These are phyloP conservation scores for Coemansia sp. DNA, from an alignment of 192 early-diverging fungal species.

Conservation along the genomic window DNA sequence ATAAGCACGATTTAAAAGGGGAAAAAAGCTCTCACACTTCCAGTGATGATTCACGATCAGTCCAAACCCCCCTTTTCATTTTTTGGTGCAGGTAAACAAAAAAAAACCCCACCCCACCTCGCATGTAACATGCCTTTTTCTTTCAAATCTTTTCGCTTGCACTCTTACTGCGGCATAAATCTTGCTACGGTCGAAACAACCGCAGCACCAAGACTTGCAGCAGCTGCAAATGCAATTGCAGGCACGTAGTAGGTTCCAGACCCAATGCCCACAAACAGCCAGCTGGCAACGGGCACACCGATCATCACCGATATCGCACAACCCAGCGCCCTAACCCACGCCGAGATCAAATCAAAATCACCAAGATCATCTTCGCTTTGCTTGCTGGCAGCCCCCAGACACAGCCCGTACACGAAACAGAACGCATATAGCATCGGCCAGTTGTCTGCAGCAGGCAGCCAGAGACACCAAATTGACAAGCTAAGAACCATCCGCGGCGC, in stretches of 20 bases:
- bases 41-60: too few relatives aligned
- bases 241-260: slow-evolving; percentile 13
- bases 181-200: slow-evolving; percentile 2
- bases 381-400: slow-evolving; percentile 9
- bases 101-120: too few relatives aligned
- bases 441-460: slow-evolving; percentile 24
- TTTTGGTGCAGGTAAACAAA: not conserved
- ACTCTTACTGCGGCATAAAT: not conserved
- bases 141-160: not conserved
- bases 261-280: slow-evolving; percentile 19
- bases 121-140: too few relatives aligned
- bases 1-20: not conserved
- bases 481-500: not conserved
- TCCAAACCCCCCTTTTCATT: not conserved
- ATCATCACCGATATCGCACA: slow-evolving; percentile 1
- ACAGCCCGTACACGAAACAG: slow-evolving; percentile 15
- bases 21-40: too few relatives aligned
- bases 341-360: not conserved
- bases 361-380: not conserved
- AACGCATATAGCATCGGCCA: slow-evolving; percentile 18
- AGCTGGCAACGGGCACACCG: slow-evolving; percentile 11
- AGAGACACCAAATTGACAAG: slow-evolving; percentile 24
- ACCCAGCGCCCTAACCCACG: not conserved
- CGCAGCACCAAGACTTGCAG: slow-evolving; percentile 7
- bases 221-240: slow-evolving; percentile 12